Conservation (phyloP, 176 grass and related monocot genomes). For the Dactylis glomerata region DNA sequence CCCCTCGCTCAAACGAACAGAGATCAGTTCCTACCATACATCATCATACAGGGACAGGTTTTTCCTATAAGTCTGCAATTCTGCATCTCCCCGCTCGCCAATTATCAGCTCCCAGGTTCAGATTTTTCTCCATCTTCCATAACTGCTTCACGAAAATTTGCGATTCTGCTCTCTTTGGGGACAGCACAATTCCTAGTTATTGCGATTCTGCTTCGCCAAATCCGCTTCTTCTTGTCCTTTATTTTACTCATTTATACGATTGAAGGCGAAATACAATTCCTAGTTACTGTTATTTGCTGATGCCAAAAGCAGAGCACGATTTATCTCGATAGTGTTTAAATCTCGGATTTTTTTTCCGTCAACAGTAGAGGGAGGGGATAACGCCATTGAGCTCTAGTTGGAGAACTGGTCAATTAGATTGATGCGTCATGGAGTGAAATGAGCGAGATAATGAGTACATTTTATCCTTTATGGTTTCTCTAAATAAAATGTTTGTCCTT, state of each 20-base stretch:
- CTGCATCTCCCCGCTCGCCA: conserved; percentile 13
- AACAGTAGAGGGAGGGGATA: not conserved
- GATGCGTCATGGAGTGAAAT: not conserved
- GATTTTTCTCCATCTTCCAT: not conserved
- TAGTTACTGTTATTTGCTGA: not conserved
- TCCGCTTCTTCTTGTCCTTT: not conserved
- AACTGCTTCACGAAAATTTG: conserved; percentile 7
- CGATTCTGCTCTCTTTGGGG: not conserved
- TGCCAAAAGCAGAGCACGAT: not conserved
- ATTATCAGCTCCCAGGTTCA: conserved; percentile 19
- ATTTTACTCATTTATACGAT: not conserved
- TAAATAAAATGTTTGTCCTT: not conserved
- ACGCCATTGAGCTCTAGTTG: not conserved
- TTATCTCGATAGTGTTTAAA: not conserved
- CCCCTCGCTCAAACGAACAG: too few species aligned
- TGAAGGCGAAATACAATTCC: not conserved
- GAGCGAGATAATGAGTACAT: not conserved
- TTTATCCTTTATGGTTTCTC: not conserved
- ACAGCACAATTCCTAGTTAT: not conserved
- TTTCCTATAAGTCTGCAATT: conserved; percentile 8
- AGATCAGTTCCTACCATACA: not conserved
- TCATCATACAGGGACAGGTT: too few species aligned
- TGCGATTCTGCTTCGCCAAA: not conserved
- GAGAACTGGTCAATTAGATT: not conserved
- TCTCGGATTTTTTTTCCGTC: not conserved